Percentiles rank a stretch among this genome's conserved stretches.
These are phyloP conservation scores for Gracilaria gracilis DNA, from an alignment of 23 red algal species.

Conservation along the genomic window DNA sequence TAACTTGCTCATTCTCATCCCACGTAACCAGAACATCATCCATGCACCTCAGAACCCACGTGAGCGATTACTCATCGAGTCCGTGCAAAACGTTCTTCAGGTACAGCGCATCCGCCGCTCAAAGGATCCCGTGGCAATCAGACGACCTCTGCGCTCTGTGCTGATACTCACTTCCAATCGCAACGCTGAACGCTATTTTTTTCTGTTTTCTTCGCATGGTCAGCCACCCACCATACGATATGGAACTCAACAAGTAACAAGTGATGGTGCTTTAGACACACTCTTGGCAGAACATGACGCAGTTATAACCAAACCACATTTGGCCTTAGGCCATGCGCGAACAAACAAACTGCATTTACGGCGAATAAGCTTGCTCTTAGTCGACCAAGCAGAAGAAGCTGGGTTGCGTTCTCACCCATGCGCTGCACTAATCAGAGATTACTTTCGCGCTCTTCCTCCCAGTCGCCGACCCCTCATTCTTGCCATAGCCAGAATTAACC, in stretches of 20 bases:
- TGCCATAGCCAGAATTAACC: conserved; percentile 25
- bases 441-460: conserved; percentile 37
- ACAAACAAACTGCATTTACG: conserved; percentile 23
- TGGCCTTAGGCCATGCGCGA: conserved; percentile 1
- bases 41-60: not conserved
- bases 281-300: conserved; percentile 13
- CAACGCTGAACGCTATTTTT: not conserved
- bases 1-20: conserved; percentile 24
- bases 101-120: conserved; percentile 30
- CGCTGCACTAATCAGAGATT: conserved; percentile 49
- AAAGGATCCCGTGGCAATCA: conserved; percentile 32
- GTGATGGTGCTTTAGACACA: not conserved
- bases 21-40: not conserved
- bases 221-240: not conserved
- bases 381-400: conserved; percentile 35
- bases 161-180: conserved; percentile 5
- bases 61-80: conserved; percentile 10
- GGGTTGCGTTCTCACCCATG: conserved; percentile 31
- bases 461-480: conserved; percentile 39
- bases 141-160: conserved; percentile 13
- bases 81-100: conserved; percentile 10
- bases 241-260: conserved; percentile 19
- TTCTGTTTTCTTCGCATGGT: conserved; percentile 27
- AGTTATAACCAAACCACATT: conserved; percentile 8
- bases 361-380: conserved; percentile 21